phyloP scores from a whole-genome alignment of 73 alveolate species.

The Tetrahymena borealis region DNA sequence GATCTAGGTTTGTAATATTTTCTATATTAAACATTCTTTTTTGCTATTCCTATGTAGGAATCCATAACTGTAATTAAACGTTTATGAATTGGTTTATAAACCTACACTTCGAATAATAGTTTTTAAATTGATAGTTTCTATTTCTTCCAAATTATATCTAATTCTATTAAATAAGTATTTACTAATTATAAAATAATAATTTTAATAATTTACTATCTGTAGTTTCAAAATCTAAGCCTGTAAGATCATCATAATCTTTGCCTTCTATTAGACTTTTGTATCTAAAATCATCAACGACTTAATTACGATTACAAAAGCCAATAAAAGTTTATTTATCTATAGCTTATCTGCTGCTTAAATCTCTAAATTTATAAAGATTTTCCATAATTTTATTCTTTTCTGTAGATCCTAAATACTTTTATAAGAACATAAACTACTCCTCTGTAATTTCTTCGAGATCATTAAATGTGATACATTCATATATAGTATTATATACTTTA shows the following conservation, averaged over 20 bases:
- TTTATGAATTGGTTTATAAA: background rate
- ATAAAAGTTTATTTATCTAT: background rate
- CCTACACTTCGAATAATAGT: background rate
- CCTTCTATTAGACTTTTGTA: background rate
- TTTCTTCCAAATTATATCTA: background rate
- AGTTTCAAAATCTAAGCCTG: background rate
- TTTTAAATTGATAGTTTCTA: background rate
- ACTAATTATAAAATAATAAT: background rate
- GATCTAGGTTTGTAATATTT: background rate
- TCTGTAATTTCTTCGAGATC: background rate
- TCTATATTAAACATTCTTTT: background rate
- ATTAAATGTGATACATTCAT: background rate
- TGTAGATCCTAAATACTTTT: background rate
- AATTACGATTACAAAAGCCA: background rate
- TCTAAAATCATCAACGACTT: background rate
- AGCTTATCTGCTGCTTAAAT: background rate
- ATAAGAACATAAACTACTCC: background rate
- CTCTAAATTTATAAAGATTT: background rate
- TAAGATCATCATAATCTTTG: background rate
- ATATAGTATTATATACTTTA: background rate
- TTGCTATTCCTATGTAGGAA: background rate
- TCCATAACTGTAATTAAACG: background rate
- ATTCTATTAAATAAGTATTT: background rate
- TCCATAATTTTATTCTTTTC: background rate
- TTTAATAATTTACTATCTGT: background rate